Conservation (phyloP, 305 asterid species). For the Coffea humblotiana region DNA sequence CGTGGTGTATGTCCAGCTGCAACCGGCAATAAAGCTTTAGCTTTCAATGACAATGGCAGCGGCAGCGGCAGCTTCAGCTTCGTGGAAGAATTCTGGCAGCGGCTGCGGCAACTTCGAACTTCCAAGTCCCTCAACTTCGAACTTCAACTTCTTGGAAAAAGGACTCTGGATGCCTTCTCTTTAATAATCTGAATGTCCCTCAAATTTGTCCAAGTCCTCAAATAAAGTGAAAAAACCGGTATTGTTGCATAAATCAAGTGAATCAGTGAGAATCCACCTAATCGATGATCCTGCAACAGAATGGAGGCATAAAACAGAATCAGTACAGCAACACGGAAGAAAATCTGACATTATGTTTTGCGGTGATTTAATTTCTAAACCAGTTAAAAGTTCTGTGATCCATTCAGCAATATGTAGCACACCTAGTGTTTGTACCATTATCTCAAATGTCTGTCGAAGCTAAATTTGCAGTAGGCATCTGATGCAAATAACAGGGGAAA, state of each 20-base stretch:
- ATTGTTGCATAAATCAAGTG: conserved; percentile 10
- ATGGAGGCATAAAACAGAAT: background rate
- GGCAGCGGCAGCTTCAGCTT: too few relatives aligned
- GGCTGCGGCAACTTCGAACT: too few relatives aligned
- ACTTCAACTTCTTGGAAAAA: too few relatives aligned
- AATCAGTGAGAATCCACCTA: conserved; percentile 16
- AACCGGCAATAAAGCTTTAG: too few relatives aligned
- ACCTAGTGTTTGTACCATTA: background rate
- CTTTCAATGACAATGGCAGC: too few relatives aligned
- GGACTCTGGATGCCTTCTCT: background rate
- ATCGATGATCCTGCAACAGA: conserved; percentile 21
- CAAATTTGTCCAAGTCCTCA: conserved; percentile 1
- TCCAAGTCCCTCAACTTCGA: too few relatives aligned
- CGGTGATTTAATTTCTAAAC: too few relatives aligned
- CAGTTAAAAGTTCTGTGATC: too few relatives aligned
- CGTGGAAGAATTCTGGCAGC: too few relatives aligned
- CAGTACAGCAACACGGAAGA: background rate
- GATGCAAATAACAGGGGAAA: background rate
- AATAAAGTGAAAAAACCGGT: background rate
- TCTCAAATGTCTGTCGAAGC: background rate
- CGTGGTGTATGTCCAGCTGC: too few relatives aligned
- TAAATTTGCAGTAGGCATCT: background rate
- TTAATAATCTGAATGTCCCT: background rate
- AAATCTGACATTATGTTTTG: too few relatives aligned
- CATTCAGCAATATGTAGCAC: too few relatives aligned